These are phyloP conservation scores for Pythium grandisporangium DNA, from an alignment of 352 stramenopile genomes.

Conservation along the genomic window DNA sequence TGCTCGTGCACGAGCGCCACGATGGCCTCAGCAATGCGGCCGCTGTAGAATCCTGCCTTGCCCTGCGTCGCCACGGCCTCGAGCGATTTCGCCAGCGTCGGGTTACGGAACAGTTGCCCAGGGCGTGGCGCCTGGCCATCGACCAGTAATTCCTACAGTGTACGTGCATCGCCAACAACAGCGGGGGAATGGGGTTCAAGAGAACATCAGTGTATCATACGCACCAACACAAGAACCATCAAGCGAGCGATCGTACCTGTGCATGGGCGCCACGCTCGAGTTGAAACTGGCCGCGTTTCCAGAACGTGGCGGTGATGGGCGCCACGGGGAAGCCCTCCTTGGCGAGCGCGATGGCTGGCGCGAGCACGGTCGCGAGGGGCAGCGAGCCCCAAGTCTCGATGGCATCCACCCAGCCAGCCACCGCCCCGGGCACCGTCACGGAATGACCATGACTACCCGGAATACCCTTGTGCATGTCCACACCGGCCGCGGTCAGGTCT, in stretches of 20 bases:
- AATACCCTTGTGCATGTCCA: slow-evolving; percentile 20
- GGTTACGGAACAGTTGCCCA: slow-evolving; percentile 86
- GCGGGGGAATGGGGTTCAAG: neutral
- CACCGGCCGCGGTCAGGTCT: slow-evolving; percentile 15
- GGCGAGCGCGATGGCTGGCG: slow-evolving; percentile 85
- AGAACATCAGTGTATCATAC: neutral
- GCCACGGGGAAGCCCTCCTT: slow-evolving; percentile 91
- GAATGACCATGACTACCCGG: slow-evolving; percentile 51
- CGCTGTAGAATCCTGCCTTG: slow-evolving; percentile 82
- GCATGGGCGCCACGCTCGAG: slow-evolving; percentile 48
- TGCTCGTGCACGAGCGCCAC: slow-evolving; percentile 11
- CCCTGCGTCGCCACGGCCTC: slow-evolving; percentile 80
- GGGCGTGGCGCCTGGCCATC: slow-evolving; percentile 35
- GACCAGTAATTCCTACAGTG: slow-evolving; percentile 44
- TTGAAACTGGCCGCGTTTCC: slow-evolving; percentile 62
- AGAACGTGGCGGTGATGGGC: slow-evolving; percentile 82
- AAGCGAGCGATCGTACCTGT: too few species aligned
- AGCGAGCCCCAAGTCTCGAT: slow-evolving; percentile 81
- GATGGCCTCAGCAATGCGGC: slow-evolving; percentile 46
- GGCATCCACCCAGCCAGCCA: slow-evolving; percentile 89
- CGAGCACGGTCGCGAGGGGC: slow-evolving; percentile 77
- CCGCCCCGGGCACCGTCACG: slow-evolving; percentile 88
- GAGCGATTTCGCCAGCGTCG: slow-evolving; percentile 76
- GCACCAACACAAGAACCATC: too few species aligned
- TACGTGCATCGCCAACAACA: too few species aligned